Percentiles rank a stretch among this genome's conserved stretches.
Conservation (phyloP, 306 rosid genomes). For the Medicago arabica region DNA sequence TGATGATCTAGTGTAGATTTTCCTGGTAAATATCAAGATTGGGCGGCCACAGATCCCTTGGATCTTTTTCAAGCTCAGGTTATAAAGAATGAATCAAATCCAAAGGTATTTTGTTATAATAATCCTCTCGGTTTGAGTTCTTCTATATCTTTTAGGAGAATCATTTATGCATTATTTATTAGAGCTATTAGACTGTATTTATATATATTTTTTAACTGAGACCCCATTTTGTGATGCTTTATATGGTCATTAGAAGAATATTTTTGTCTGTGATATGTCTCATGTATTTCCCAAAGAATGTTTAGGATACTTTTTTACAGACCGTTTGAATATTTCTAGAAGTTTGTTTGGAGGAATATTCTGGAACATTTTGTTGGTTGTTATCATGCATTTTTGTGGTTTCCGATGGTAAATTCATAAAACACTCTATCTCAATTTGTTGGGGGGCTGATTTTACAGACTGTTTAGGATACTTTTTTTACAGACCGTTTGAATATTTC, state of each 20-base stretch:
- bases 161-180: conserved; percentile 20
- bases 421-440: conserved; percentile 8
- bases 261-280: conserved; percentile 11
- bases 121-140: conserved; percentile 29
- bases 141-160: conserved; percentile 22
- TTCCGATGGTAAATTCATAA: neutral
- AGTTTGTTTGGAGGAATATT: conserved; percentile 1
- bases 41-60: conserved; percentile 78
- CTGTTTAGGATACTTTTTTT: too few species aligned
- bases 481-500: neutral
- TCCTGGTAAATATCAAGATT: conserved; percentile 79
- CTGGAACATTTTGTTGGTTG: neutral
- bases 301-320: neutral
- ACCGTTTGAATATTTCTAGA: conserved; percentile 10
- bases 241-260: conserved; percentile 23
- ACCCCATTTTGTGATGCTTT: conserved; percentile 20
- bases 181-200: conserved; percentile 14
- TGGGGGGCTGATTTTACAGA: neutral
- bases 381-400: neutral
- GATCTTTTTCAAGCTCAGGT: conserved; percentile 90
- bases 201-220: conserved; percentile 16
- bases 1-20: conserved; percentile 89
- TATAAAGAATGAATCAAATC: conserved; percentile 77
- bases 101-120: conserved; percentile 65
- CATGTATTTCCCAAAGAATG: conserved; percentile 4